Evolutionary conservation across 116 monocot species (phyloP), one percentile per base, ranked within the genome.

Genomic region (Trichopus zeylanicus): DNA sequence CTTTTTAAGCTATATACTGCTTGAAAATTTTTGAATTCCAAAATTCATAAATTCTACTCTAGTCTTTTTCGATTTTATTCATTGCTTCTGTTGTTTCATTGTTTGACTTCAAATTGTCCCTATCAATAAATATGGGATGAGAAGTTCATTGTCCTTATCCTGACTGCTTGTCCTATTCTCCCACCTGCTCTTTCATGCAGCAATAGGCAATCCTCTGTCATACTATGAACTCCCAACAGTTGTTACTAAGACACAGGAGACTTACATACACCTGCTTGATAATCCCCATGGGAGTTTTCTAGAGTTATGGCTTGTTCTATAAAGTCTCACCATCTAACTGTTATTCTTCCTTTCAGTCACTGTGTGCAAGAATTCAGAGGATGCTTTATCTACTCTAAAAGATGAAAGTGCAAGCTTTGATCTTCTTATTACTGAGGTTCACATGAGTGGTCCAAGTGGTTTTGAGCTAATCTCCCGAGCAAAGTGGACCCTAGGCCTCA

Each of bases 361-460:
- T 30, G 29, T 6, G 19, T 62, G 62, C 27, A 15, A 49, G 5
- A n/a, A 23, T 49, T 6, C 62, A 21, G n/a, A 12, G 20, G 22
- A 30, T 26, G 48, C 62, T 18, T 8, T 62, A 21, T 62, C 62
- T 31, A 48, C 37, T 23, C 48, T 62, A 27, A 28, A 29, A 62
- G 31, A 31, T 48, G 8, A 31, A 2, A 31, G 3, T n/a, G 11
- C 10, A 18, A 31, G 31, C 5, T 51, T 51, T 32, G 62, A 62
- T 49, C 31, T 62, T 20, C 31, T 62, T 16, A 23, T 62, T 2
- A 15, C 32, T 4, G 49, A 62, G 12, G 19, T 51, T 31, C 62
- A 62, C 51, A 30, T 62, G 24, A 7, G 30, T 13, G 31, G 31
- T 7, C 22, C 24, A 20, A 51, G 32, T 33, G 62, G 62, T 1